Evolutionary conservation across 164 flowering plant species (phyloP).

Genomic region (Taxillus chinensis): DNA sequence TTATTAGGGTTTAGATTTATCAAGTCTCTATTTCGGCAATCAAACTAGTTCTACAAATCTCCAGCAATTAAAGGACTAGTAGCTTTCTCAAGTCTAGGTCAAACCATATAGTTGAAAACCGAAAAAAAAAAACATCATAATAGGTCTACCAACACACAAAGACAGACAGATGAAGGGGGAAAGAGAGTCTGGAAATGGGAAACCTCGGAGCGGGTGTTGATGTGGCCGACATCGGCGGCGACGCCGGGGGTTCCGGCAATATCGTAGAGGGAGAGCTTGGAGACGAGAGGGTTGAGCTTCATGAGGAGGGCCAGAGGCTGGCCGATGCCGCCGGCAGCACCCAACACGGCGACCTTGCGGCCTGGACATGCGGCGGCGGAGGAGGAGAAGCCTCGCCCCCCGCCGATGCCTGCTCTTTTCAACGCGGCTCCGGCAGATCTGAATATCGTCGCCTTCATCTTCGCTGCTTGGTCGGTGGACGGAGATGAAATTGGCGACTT

Average conservation of each 20-base stretch:
- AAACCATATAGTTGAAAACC: no score
- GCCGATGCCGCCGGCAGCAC: slow-evolving; percentile 65
- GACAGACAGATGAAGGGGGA: not conserved
- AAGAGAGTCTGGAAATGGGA: not conserved
- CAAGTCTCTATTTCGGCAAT: no score
- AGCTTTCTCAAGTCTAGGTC: no score
- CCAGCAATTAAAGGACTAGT: no score
- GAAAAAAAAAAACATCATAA: no score
- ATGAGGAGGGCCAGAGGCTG: slow-evolving; percentile 52
- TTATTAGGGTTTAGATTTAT: no score
- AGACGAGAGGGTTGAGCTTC: slow-evolving; percentile 60
- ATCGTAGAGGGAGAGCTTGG: slow-evolving; percentile 49
- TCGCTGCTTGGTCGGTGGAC: not conserved
- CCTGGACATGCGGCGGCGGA: slow-evolving; percentile 23
- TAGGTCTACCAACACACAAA: no score
- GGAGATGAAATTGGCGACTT: not conserved
- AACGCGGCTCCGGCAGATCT: slow-evolving; percentile 26
- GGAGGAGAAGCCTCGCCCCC: slow-evolving; percentile 9
- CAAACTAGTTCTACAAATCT: no score
- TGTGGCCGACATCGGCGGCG: slow-evolving; percentile 63
- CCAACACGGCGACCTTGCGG: slow-evolving; percentile 45
- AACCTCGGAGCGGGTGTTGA: slow-evolving; percentile 56
- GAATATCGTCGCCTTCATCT: slow-evolving; percentile 33
- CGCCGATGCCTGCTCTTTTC: slow-evolving; percentile 9
- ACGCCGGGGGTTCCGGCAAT: slow-evolving; percentile 62